Evolutionary conservation across 169 alveolate species (phyloP).

Genomic region (Plasmodium blacklocki): DNA sequence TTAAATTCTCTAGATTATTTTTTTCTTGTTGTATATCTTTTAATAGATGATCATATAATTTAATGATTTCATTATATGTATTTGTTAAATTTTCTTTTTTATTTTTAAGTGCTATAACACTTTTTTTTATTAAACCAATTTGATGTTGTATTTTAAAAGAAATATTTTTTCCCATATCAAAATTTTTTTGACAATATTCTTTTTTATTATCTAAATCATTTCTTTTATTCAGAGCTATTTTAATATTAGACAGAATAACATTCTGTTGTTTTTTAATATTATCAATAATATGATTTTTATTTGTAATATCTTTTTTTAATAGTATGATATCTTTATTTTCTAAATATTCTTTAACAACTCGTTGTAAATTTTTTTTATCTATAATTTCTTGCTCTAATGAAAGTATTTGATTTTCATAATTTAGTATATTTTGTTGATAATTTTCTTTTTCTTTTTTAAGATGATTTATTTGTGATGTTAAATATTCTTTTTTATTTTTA

Average conservation of each 20-base stretch:
- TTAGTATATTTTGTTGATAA: constrained; percentile 68
- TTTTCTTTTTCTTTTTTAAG: constrained; percentile 51
- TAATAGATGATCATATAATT: constrained; percentile 24
- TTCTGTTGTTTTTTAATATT: constrained; percentile 71
- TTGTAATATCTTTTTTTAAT: constrained; percentile 38
- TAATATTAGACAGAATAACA: constrained; percentile 40
- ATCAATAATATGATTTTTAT: constrained; percentile 43
- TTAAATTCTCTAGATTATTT: constrained; percentile 1
- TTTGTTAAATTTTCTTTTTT: constrained; percentile 20
- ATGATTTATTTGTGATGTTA: constrained; percentile 26
- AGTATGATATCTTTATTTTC: constrained; percentile 60
- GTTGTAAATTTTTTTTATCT: constrained; percentile 45
- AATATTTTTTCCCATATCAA: constrained; percentile 66
- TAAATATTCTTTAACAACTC: constrained; percentile 41
- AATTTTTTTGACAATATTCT: constrained; percentile 64
- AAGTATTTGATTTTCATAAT: constrained; percentile 63
- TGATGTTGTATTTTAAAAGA: constrained; percentile 72
- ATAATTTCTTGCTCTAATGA: constrained; percentile 43
- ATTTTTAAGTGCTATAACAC: constrained; percentile 13
- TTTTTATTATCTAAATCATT: constrained; percentile 71
- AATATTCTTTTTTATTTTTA: constrained; percentile 36
- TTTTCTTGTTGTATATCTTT: constrained; percentile 18
- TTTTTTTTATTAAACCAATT: constrained; percentile 63
- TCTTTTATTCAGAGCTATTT: constrained; percentile 71
- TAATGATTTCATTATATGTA: constrained; percentile 22